Conservation (phyloP, 805 yeast species). For the Saturnispora zaruensis region DNA sequence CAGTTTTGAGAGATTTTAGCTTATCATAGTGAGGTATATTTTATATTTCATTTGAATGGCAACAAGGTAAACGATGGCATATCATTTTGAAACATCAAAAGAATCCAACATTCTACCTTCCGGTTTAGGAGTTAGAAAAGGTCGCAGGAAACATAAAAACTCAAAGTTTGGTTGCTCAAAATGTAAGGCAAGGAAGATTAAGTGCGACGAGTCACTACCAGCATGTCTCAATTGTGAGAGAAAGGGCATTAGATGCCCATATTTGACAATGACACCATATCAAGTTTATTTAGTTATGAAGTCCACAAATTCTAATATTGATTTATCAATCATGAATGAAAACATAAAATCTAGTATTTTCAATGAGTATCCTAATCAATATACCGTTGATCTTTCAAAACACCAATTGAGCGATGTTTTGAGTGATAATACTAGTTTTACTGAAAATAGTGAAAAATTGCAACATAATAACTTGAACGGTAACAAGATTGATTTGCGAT, state of each 20-base stretch:
- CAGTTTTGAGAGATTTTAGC: not conserved
- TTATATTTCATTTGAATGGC: not conserved
- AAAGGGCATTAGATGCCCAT: constrained; percentile 7
- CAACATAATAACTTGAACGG: not conserved
- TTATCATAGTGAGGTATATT: too few species aligned
- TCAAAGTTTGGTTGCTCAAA: constrained; percentile 32
- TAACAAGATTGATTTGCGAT: not conserved
- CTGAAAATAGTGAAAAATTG: too few species aligned
- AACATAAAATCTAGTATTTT: not conserved
- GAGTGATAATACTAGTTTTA: not conserved
- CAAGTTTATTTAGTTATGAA: constrained; percentile 7
- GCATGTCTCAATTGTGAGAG: constrained; percentile 18
- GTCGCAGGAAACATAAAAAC: constrained; percentile 22
- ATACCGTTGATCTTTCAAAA: not conserved
- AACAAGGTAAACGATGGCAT: not conserved
- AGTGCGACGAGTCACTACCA: constrained; percentile 27
- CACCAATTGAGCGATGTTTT: too few species aligned
- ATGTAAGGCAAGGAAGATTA: constrained; percentile 32
- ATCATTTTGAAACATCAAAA: not conserved
- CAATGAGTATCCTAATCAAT: not conserved
- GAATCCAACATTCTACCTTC: not conserved
- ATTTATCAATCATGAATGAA: not conserved
- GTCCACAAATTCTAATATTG: not conserved
- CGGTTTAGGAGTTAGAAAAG: not conserved
- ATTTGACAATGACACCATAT: constrained; percentile 13